phyloP scores from a whole-genome alignment of 805 yeast species.

The Zygoascus tannicola region DNA sequence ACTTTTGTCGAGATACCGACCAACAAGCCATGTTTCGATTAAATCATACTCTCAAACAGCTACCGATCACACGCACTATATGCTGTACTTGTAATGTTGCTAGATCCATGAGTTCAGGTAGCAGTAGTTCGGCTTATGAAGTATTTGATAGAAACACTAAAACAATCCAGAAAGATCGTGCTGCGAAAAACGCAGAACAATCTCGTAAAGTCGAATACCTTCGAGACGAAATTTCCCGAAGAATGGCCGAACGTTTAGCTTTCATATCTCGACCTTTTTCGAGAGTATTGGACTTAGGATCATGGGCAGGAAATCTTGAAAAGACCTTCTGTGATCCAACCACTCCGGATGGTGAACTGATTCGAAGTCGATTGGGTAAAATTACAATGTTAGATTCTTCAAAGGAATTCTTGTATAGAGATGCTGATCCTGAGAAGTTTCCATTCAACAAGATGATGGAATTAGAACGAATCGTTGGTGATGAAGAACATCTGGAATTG shows the following conservation, averaged over 20 bases:
- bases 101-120: too few species aligned
- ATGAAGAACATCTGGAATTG: conserved; percentile 55
- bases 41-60: too few species aligned
- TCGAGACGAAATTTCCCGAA: conserved; percentile 61
- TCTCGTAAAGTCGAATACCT: conserved; percentile 60
- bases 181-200: conserved; percentile 37
- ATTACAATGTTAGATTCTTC: conserved; percentile 64
- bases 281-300: conserved; percentile 60
- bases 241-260: conserved; percentile 66
- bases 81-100: too few species aligned
- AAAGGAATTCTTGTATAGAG: conserved; percentile 42
- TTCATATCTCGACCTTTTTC: conserved; percentile 58
- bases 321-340: conserved; percentile 33
- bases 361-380: conserved; percentile 42
- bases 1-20: too few species aligned
- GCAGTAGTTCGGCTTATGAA: conserved; percentile 25
- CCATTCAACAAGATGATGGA: conserved; percentile 37
- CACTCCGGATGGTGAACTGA: conserved; percentile 43
- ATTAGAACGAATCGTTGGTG: conserved; percentile 45
- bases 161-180: conserved; percentile 47
- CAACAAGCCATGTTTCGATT: too few species aligned
- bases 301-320: conserved; percentile 58
- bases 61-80: too few species aligned
- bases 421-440: conserved; percentile 30
- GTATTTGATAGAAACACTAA: conserved; percentile 61